Evolutionary conservation across 805 yeast genomes (phyloP).

Genomic region (Candida ulmi): DNA sequence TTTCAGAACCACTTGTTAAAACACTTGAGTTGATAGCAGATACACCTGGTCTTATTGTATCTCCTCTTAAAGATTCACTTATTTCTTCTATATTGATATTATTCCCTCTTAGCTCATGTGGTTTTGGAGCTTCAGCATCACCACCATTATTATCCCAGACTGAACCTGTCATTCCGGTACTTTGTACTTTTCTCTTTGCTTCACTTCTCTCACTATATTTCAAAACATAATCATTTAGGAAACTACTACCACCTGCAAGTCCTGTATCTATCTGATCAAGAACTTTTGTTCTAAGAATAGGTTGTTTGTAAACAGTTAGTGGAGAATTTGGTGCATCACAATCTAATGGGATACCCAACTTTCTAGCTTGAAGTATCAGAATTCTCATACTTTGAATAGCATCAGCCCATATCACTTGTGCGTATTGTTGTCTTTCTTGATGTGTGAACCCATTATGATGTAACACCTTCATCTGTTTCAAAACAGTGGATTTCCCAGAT

Average conservation of each 20-base stretch:
- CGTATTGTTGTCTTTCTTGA: constrained; percentile 73
- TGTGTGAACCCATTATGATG: constrained; percentile 83
- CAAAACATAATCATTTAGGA: constrained; percentile 57
- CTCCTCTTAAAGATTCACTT: constrained; percentile 14
- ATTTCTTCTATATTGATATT: constrained; percentile 14
- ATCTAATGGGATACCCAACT: constrained; percentile 54
- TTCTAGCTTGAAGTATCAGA: constrained; percentile 70
- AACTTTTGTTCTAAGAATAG: constrained; percentile 51
- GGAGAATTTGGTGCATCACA: constrained; percentile 53
- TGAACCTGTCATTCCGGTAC: constrained; percentile 47
- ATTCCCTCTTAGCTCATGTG: background rate
- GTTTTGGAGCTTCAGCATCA: background rate
- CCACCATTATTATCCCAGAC: constrained; percentile 18
- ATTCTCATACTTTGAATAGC: constrained; percentile 79
- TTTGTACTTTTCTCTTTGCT: constrained; percentile 41
- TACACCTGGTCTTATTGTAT: constrained; percentile 19
- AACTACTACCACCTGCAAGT: constrained; percentile 59
- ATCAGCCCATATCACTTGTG: constrained; percentile 91
- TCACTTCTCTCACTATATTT: constrained; percentile 54
- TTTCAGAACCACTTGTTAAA: constrained; percentile 7
- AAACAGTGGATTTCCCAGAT: constrained; percentile 88
- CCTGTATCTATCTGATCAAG: constrained; percentile 58
- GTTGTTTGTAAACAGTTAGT: constrained; percentile 41
- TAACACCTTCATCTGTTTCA: constrained; percentile 79
- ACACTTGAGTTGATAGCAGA: constrained; percentile 14